Base-by-base conservation (phyloP, 768 basidiomycete species). In the Imleria badia region DNA sequence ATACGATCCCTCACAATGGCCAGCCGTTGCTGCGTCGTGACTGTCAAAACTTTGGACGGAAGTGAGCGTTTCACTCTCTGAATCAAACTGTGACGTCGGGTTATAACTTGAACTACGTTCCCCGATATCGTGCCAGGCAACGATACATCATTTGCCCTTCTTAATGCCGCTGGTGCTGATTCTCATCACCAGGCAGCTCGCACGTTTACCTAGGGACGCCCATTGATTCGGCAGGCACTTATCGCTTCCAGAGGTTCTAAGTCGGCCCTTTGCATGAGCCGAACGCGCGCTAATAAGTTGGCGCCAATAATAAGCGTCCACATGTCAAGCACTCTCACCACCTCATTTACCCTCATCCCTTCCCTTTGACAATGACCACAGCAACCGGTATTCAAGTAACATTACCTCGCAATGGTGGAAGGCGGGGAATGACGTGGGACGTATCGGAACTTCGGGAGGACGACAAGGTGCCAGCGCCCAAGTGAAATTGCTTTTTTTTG, bases 381-480 rank as follows among this genome's bases (percentile, higher is more conserved):
- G 39, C 55, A 52, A 44, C 49, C 2, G 35, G 22, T 10, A 29
- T 63, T n/a, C 49, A 4, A 40, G 30, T 66, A 2, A 22, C 30
- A 1, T 33, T 66, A n/a, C 54, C 45, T 20, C 33, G 14, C 15
- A 19, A 44, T 3, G 30, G 40, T 0, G 36, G 22, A 6, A 29
- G 19, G 20, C 51, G 17, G 4, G 19, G 11, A 15, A 6, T 2
- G 26, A 39, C 40, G 9, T 17, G 5, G 20, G 65, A 66, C 34
- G 54, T 68, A 12, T 45, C 59, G 8, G 57, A 67, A 0, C 22
- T 63, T 31, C 3, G 8, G 5, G 22, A 45, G 1, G 50, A 50
- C 2, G 47, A 55, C 0, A 66, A 52, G 17, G 70, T 60, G 2
- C 68, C 70, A 7, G 40, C 66, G 0, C 68, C 68, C 11, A 70